Conservation (phyloP, 352 stramenopile genomes). For the Phytopythium montanum region DNA sequence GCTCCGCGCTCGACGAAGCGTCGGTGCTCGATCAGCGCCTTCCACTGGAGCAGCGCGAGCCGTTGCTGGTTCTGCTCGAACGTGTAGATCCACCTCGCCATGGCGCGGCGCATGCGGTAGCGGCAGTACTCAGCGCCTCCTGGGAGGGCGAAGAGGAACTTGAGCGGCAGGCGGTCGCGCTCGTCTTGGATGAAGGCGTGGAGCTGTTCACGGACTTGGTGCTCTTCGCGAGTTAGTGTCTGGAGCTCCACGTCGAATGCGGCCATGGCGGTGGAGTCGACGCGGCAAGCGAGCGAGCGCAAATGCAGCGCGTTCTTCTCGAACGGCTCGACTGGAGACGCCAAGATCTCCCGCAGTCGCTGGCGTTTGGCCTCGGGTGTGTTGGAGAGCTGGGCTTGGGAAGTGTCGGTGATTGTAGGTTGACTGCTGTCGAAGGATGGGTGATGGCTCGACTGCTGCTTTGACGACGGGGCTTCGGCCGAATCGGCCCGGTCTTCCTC, state of each 20-base stretch:
- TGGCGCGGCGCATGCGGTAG: constrained; percentile 60
- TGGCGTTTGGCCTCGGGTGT: constrained; percentile 57
- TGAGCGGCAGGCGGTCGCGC: constrained; percentile 60
- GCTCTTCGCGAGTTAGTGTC: constrained; percentile 34
- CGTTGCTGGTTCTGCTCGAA: constrained; percentile 79
- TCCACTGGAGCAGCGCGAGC: constrained; percentile 76
- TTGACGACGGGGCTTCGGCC: too few species aligned
- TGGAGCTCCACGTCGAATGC: constrained; percentile 41
- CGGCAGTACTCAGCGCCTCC: constrained; percentile 73
- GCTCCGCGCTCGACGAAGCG: constrained; percentile 52
- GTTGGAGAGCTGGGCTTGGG: constrained; percentile 12
- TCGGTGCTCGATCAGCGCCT: constrained; percentile 61
- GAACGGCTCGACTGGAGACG: constrained; percentile 53
- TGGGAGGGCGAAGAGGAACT: constrained; percentile 79
- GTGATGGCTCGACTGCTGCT: not conserved
- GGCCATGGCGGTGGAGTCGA: constrained; percentile 47
- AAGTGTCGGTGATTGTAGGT: not conserved
- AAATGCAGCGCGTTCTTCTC: constrained; percentile 37
- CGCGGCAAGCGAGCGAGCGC: constrained; percentile 31
- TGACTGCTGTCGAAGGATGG: not conserved
- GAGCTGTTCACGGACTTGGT: constrained; percentile 31
- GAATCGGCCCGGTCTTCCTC: constrained; percentile 4
- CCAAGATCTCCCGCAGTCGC: constrained; percentile 59
- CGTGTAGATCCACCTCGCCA: constrained; percentile 63
- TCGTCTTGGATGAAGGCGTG: constrained; percentile 51